Base-by-base conservation (phyloP, 768 basidiomycete genomes). In the Mycena epipterygia region DNA sequence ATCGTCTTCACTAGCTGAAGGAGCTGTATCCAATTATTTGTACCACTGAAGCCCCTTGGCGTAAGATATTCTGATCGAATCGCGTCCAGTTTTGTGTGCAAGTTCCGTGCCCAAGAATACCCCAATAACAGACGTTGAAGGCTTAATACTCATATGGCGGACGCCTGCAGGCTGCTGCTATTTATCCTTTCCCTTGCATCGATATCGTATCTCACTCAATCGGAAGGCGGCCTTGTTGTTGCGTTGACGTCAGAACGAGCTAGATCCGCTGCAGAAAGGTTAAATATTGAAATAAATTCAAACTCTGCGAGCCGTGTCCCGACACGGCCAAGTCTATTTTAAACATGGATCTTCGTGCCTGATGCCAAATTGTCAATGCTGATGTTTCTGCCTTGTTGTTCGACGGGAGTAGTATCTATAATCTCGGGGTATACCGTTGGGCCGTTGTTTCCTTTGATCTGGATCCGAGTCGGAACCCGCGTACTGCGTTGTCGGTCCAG, bases 161-260 rank as follows among this genome's bases (percentile, higher is more conserved):
- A 30, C 29, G 37, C 37, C 59, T 61, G 41, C 32, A 35, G 32
- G 52, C 42, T 37, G 6, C 39, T 52, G 61, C 63, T 56, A 42
- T 64, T 56, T 46, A 64, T 56, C 41, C 41, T 64, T 64, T 64
- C 42, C 53, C 6, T 39, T 39, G 42, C 30, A 64, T 64, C 63
- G 63, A 64, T 65, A 57, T 44, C 44, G 46, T 56, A 46, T 64
- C 63, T 30, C 12, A 33, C 39, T 44, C 42, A 41, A 64, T 64
- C 63, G 16, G 13, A 35, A 21, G 52, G 3, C n/a, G 30, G 33
- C 14, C 53, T 21, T 21, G 35, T 30, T 19, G 13, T 4, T 8
- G 30, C 51, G 3, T 12, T 53, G 30, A 23, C 27, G 23, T 23
- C 49, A 51, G 21, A 6, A 9, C 42, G 17, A 51, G 49, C 53